Conservation (phyloP, 768 basidiomycete genomes). For the Bullera alba region DNA sequence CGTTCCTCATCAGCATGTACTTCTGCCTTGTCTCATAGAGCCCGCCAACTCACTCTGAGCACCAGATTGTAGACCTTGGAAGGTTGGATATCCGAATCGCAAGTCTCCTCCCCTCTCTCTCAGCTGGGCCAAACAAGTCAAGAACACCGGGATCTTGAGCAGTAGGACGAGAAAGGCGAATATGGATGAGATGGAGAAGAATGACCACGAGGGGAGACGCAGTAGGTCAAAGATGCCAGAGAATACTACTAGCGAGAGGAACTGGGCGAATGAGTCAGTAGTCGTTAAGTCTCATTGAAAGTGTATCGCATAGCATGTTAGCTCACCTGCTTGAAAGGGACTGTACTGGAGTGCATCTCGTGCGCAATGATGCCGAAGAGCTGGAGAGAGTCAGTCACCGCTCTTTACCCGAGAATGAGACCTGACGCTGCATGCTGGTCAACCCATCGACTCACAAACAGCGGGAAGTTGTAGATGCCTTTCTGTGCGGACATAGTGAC, state of each 20-base stretch:
- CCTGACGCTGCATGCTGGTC: background rate
- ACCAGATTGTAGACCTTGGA: constrained; percentile 10
- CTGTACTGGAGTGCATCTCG: constrained; percentile 20
- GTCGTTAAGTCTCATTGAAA: background rate
- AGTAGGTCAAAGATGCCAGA: constrained; percentile 28
- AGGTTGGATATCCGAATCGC: constrained; percentile 8
- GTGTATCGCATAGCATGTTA: background rate
- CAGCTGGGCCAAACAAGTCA: constrained; percentile 15
- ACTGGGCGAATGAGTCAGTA: too few relatives aligned
- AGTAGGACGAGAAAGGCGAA: constrained; percentile 20
- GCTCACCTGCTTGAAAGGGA: constrained; percentile 18
- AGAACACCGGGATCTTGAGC: constrained; percentile 31
- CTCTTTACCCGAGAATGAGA: background rate
- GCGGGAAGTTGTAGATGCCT: constrained; percentile 32
- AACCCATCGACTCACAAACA: constrained; percentile 28
- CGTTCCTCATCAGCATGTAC: background rate
- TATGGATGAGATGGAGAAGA: constrained; percentile 16
- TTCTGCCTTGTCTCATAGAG: background rate
- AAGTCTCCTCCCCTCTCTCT: constrained; percentile 25
- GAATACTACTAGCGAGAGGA: constrained; percentile 25
- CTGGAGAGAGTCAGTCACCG: constrained; percentile 10
- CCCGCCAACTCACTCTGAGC: constrained; percentile 5
- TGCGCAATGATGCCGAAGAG: constrained; percentile 36
- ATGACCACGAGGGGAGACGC: constrained; percentile 14
- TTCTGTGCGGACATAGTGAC: constrained; percentile 13